Evolutionary conservation across 495 filamentous ascomycete genomes (phyloP).

Genomic region (Xeromyces bisporus): DNA sequence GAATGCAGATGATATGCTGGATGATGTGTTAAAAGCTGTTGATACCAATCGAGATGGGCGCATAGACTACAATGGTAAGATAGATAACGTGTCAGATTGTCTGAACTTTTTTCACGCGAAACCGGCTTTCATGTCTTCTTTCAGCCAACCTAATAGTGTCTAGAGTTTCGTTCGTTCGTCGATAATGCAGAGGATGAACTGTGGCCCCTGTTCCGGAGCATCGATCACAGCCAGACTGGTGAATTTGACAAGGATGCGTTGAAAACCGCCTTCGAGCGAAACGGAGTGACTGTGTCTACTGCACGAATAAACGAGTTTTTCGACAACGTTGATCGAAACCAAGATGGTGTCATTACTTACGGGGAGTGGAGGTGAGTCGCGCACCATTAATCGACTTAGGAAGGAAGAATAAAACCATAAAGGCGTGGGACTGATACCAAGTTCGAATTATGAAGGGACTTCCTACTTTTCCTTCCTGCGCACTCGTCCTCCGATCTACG

Average conservation of each 20-base stretch:
- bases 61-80: conserved; percentile 74
- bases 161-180: conserved; percentile 83
- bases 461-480: conserved; percentile 84
- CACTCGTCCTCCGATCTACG: conserved; percentile 49
- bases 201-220: conserved; percentile 62
- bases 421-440: no score
- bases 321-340: conserved; percentile 71
- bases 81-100: conserved; percentile 6
- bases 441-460: conserved; percentile 74
- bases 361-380: conserved; percentile 99
- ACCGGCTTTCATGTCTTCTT: conserved; percentile 5
- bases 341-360: conserved; percentile 77
- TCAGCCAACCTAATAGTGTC: conserved; percentile 12
- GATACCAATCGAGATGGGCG: conserved; percentile 76
- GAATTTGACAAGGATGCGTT: conserved; percentile 80
- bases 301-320: conserved; percentile 75
- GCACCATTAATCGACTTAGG: no score
- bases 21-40: conserved; percentile 58
- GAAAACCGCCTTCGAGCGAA: conserved; percentile 52
- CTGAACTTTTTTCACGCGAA: conserved; percentile 1
- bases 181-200: conserved; percentile 71
- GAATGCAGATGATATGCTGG: conserved; percentile 78
- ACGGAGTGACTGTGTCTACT: conserved; percentile 63
- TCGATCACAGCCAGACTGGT: conserved; percentile 75
- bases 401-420: no score